phyloP scores from a whole-genome alignment of 257 asterid genomes.

The Nicotiana attenuata region DNA sequence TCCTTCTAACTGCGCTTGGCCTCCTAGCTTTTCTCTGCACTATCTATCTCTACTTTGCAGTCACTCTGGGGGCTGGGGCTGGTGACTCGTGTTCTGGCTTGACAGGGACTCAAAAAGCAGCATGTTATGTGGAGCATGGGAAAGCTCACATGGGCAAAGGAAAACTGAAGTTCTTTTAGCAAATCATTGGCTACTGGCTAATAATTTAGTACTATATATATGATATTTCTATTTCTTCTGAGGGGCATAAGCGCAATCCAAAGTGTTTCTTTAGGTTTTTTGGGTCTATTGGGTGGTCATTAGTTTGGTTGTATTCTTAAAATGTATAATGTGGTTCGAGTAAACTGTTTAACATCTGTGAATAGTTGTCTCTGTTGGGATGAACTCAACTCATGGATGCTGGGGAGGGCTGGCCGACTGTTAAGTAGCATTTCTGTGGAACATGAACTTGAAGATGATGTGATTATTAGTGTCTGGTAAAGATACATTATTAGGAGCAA shows the following conservation, averaged over 20 bases:
- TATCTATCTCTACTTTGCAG: constrained; percentile 48
- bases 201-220: neutral
- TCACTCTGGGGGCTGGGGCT: constrained; percentile 31
- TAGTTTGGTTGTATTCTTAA: neutral
- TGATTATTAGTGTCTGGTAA: neutral
- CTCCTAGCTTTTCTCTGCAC: constrained; percentile 47
- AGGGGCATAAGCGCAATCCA: neutral
- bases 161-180: constrained; percentile 40
- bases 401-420: neutral
- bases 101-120: constrained; percentile 31
- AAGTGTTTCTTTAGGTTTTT: neutral
- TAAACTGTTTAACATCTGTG: neutral
- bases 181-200: constrained; percentile 1
- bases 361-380: neutral
- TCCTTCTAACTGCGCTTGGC: constrained; percentile 41
- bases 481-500: neutral
- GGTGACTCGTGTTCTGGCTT: constrained; percentile 28
- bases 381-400: neutral
- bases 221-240: neutral
- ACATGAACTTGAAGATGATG: neutral
- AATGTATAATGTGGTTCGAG: neutral
- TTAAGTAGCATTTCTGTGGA: neutral
- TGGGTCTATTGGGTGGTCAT: constrained; percentile 8
- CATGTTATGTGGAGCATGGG: constrained; percentile 35
- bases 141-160: constrained; percentile 35